phyloP scores from a whole-genome alignment of 2,329 filamentous ascomycete species.

The Cladosporium sphaerospermum region DNA sequence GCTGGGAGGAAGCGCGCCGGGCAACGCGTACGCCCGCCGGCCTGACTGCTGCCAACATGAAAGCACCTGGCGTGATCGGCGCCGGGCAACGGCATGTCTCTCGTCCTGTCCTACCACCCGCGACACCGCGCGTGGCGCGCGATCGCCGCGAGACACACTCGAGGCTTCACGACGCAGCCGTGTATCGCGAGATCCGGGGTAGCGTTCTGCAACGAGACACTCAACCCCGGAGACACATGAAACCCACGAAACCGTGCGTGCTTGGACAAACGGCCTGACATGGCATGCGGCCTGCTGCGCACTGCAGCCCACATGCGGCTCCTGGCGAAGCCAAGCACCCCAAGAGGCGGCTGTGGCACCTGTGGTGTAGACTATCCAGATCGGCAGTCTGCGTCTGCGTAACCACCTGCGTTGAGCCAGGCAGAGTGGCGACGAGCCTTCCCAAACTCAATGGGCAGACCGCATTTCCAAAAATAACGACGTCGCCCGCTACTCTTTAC shows the following conservation, averaged over 20 bases:
- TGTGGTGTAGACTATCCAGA: background rate
- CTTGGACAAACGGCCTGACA: background rate
- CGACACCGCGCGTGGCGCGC: background rate
- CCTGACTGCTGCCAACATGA: background rate
- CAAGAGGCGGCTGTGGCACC: background rate
- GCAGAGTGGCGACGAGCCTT: background rate
- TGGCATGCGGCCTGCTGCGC: background rate
- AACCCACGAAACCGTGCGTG: slow-evolving; percentile 1
- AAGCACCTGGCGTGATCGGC: slow-evolving; percentile 2
- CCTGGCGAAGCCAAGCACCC: slow-evolving; percentile 5
- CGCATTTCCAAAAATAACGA: slow-evolving; percentile 8
- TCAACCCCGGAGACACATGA: slow-evolving; percentile 8
- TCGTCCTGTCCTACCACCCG: background rate
- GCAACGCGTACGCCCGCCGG: slow-evolving; percentile 3
- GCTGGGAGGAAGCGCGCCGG: background rate
- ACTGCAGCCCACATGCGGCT: slow-evolving; percentile 5
- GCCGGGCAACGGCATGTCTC: slow-evolving; percentile 8
- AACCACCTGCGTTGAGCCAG: slow-evolving; percentile 3
- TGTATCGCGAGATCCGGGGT: slow-evolving; percentile 3
- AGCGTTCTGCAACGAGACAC: background rate
- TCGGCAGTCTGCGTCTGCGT: background rate
- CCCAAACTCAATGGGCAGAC: slow-evolving; percentile 2
- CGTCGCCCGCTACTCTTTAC: background rate
- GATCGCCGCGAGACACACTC: background rate
- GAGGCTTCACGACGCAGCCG: background rate